Percentiles rank a stretch among this genome's conserved stretches.
phyloP scores from a whole-genome alignment of 2,329 filamentous ascomycete genomes.

The Zarea fungicola region DNA sequence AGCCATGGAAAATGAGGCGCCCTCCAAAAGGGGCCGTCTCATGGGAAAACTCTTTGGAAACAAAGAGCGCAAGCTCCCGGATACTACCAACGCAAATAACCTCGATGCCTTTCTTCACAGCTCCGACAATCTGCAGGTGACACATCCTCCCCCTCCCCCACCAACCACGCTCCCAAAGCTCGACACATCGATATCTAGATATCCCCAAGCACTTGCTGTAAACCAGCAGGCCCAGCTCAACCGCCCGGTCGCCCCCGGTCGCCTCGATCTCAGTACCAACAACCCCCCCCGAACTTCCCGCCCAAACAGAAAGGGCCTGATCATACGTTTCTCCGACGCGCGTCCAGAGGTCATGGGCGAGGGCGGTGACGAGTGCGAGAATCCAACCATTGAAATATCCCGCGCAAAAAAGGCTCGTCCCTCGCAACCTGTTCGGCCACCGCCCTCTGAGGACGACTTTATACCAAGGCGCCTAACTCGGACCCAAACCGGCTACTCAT shows the following conservation, averaged over 20 bases:
- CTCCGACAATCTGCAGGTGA: slow-evolving; percentile 50
- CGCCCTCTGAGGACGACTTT: slow-evolving; percentile 36
- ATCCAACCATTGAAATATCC: slow-evolving; percentile 39
- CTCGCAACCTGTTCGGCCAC: slow-evolving; percentile 28
- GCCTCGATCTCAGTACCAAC: slow-evolving; percentile 35
- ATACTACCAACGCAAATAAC: slow-evolving; percentile 36
- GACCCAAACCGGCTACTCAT: slow-evolving; percentile 51
- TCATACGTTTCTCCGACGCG: slow-evolving; percentile 68
- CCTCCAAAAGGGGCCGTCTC: slow-evolving; percentile 46
- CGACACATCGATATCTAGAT: slow-evolving; percentile 52
- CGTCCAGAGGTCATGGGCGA: slow-evolving; percentile 81
- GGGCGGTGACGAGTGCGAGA: slow-evolving; percentile 80
- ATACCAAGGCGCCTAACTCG: slow-evolving; percentile 49
- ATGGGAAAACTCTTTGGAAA: slow-evolving; percentile 59
- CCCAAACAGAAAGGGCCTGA: slow-evolving; percentile 59
- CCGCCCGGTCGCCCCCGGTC: slow-evolving; percentile 33
- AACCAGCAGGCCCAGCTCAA: slow-evolving; percentile 39
- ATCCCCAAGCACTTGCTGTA: slow-evolving; percentile 48
- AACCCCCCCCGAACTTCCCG: slow-evolving; percentile 42
- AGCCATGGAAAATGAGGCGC: slow-evolving; percentile 43
- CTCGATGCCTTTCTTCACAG: slow-evolving; percentile 56
- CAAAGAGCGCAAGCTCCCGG: slow-evolving; percentile 36
- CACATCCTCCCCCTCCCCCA: slow-evolving; percentile 42
- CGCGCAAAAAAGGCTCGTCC: slow-evolving; percentile 4
- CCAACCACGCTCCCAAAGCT: slow-evolving; percentile 41